A percentile compares a stretch with the other conserved stretches of the same genome.
These are phyloP conservation scores for Epichloe sp. DNA, from an alignment of 2,329 filamentous ascomycete genomes.

Conservation along the genomic window DNA sequence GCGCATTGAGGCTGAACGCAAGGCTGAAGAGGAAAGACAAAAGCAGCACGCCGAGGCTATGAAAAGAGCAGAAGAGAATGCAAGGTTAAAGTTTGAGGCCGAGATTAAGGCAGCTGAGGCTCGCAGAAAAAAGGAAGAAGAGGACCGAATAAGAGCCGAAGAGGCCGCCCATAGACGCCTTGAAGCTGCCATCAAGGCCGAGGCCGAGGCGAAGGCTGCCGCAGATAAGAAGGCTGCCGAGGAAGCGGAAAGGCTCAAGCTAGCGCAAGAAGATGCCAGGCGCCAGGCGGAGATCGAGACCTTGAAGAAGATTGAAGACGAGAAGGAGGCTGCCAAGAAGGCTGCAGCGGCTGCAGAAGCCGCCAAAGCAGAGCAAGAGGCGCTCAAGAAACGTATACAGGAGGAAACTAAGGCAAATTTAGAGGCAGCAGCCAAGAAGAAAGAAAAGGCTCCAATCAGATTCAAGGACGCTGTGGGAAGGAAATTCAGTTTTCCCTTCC, in stretches of 20 bases:
- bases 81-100: conserved; percentile 24
- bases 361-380: conserved; percentile 45
- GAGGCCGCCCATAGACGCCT: conserved; percentile 30
- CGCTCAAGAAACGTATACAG: conserved; percentile 44
- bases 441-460: conserved; percentile 61
- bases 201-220: conserved; percentile 27
- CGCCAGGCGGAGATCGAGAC: conserved; percentile 26
- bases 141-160: conserved; percentile 30
- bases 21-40: conserved; percentile 32
- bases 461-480: conserved; percentile 87
- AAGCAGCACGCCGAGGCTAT: conserved; percentile 22
- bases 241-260: conserved; percentile 26
- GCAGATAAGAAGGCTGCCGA: conserved; percentile 29
- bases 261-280: conserved; percentile 25
- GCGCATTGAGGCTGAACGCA: conserved; percentile 31
- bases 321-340: conserved; percentile 27
- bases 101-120: conserved; percentile 31
- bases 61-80: conserved; percentile 23
- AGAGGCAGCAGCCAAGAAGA: conserved; percentile 35
- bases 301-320: conserved; percentile 25
- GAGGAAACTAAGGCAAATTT: conserved; percentile 39
- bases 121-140: conserved; percentile 25
- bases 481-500: conserved; percentile 86
- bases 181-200: conserved; percentile 28
- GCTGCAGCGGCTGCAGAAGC: conserved; percentile 28